A percentile compares a stretch with the other conserved stretches of the same genome.
phyloP scores from a whole-genome alignment of 1,284 basidiomycete species.

The Sporisorium reilianum region DNA sequence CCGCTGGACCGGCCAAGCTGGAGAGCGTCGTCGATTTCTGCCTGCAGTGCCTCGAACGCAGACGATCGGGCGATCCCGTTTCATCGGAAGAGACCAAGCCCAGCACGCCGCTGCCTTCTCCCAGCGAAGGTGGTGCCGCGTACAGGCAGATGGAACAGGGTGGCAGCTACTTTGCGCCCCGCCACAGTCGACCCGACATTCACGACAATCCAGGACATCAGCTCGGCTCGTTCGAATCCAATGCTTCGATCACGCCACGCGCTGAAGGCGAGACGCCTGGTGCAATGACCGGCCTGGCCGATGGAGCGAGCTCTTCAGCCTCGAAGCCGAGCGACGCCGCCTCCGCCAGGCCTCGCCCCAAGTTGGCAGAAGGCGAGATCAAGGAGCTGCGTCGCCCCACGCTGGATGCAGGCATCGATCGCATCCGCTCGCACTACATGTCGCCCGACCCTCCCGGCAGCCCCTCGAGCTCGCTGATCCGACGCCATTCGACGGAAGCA shows the following conservation, averaged over 20 bases:
- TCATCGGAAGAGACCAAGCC: constrained; percentile 52
- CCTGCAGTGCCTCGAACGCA: constrained; percentile 74
- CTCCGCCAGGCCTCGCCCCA: background rate
- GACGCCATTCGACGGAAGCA: constrained; percentile 63
- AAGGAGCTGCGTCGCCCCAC: constrained; percentile 16
- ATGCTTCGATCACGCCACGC: constrained; percentile 25
- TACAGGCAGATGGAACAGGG: constrained; percentile 34
- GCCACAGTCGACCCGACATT: constrained; percentile 40
- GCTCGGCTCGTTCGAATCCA: constrained; percentile 48
- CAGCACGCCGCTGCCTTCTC: constrained; percentile 53
- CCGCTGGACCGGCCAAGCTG: constrained; percentile 83
- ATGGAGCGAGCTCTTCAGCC: constrained; percentile 1
- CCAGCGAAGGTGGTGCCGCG: constrained; percentile 23
- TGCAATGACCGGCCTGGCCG: constrained; percentile 4
- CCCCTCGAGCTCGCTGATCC: constrained; percentile 43
- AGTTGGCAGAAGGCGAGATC: constrained; percentile 2
- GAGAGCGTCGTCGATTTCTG: constrained; percentile 79
- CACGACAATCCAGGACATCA: constrained; percentile 23
- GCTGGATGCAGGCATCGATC: constrained; percentile 29
- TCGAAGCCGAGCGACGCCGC: constrained; percentile 1
- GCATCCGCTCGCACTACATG: constrained; percentile 52
- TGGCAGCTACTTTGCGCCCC: constrained; percentile 54
- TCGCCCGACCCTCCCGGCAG: constrained; percentile 56
- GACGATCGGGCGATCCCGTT: constrained; percentile 45
- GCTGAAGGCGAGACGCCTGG: constrained; percentile 19